Evolutionary conservation across 2,329 filamentous ascomycete genomes (phyloP).

Genomic region (Colletotrichum echinochloae): DNA sequence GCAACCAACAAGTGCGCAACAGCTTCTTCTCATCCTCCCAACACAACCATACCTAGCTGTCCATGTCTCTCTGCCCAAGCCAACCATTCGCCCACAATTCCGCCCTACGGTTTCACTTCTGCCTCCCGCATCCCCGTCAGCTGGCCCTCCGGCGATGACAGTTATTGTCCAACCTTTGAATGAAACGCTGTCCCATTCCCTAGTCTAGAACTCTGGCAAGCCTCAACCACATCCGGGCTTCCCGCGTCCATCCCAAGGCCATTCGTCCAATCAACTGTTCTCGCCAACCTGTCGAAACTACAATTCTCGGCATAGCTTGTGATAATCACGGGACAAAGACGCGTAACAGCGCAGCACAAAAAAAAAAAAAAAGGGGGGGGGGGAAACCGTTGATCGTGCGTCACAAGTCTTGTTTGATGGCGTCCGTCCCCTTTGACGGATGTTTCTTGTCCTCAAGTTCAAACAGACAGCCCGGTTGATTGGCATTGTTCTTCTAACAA

Average conservation of each 20-base stretch:
- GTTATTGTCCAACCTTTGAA: conserved; percentile 28
- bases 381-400: background rate
- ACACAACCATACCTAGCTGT: background rate
- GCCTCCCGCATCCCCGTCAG: conserved; percentile 28
- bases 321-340: conserved; percentile 6
- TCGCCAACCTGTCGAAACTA: conserved; percentile 11
- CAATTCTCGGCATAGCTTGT: background rate
- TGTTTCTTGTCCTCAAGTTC: conserved; percentile 4
- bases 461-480: background rate
- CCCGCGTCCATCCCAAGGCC: conserved; percentile 6
- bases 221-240: conserved; percentile 23
- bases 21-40: conserved; percentile 5
- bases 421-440: background rate
- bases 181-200: conserved; percentile 33
- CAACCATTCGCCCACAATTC: conserved; percentile 23
- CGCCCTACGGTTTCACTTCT: conserved; percentile 36
- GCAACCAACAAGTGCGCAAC: conserved; percentile 27
- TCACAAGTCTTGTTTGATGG: conserved; percentile 2
- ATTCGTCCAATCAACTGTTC: conserved; percentile 30
- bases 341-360: background rate
- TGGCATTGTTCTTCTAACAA: conserved; percentile 2
- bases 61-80: conserved; percentile 33
- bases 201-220: conserved; percentile 15
- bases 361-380: no score
- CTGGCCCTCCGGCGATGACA: conserved; percentile 32